Conservation (phyloP, 2,329 filamentous ascomycete genomes). For the Didymella lethalis region DNA sequence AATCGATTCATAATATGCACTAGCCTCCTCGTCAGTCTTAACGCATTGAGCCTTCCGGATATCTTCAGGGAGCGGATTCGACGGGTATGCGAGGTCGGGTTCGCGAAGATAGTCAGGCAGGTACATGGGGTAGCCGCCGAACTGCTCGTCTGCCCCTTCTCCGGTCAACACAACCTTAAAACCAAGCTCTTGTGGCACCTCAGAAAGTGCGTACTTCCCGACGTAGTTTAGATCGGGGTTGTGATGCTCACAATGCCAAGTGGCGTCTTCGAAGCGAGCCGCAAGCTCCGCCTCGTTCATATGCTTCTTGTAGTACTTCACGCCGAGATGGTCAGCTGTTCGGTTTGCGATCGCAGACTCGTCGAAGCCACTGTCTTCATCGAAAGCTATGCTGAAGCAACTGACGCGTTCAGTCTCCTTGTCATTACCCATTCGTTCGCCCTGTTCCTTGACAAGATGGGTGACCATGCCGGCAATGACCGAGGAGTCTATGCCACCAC, state of each 20-base stretch:
- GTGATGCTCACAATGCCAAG: constrained; percentile 57
- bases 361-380: constrained; percentile 59
- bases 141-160: constrained; percentile 63
- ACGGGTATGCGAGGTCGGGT: constrained; percentile 46
- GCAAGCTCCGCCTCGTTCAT: constrained; percentile 57
- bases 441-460: constrained; percentile 58
- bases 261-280: constrained; percentile 54
- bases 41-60: constrained; percentile 17
- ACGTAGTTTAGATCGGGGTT: constrained; percentile 62
- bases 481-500: constrained; percentile 66
- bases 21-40: constrained; percentile 18
- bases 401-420: constrained; percentile 45
- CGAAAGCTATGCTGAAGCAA: constrained; percentile 63
- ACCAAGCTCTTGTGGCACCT: constrained; percentile 55
- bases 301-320: constrained; percentile 54
- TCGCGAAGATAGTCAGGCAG: constrained; percentile 59
- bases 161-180: constrained; percentile 63
- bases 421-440: constrained; percentile 56
- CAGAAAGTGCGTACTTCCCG: constrained; percentile 60
- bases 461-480: constrained; percentile 64
- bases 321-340: constrained; percentile 57
- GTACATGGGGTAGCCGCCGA: constrained; percentile 61
- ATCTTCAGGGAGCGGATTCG: constrained; percentile 14
- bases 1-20: constrained; percentile 26
- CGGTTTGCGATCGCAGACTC: constrained; percentile 59